These are phyloP conservation scores for Cucurbita ficifolia DNA, from an alignment of 306 rosid species.

Conservation along the genomic window DNA sequence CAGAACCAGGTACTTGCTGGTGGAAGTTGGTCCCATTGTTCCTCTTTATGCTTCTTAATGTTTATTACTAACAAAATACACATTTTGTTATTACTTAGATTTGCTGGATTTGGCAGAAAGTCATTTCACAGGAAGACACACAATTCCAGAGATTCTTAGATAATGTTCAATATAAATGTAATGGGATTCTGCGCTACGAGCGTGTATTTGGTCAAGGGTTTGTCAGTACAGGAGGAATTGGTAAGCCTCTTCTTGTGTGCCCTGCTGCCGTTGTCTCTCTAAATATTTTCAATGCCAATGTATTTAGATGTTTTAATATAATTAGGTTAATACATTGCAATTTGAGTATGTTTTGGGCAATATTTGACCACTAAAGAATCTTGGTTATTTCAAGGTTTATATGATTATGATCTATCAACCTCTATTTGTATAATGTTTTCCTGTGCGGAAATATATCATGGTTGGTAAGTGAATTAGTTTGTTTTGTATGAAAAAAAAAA, in stretches of 20 bases:
- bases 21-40: neutral
- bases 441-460: neutral
- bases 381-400: neutral
- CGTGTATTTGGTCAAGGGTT: slow-evolving; percentile 37
- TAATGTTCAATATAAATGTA: slow-evolving; percentile 33
- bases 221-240: slow-evolving; percentile 42
- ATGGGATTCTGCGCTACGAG: slow-evolving; percentile 34
- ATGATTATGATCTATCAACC: neutral
- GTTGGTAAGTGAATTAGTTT: neutral
- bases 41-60: neutral
- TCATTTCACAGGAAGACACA: slow-evolving; percentile 23
- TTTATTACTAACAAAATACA: neutral
- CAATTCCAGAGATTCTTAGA: slow-evolving; percentile 39
- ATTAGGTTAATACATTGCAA: neutral
- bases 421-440: neutral
- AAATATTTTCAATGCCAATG: neutral
- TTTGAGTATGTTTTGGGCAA: neutral
- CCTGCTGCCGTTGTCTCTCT: neutral
- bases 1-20: slow-evolving; percentile 62
- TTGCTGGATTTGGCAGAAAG: slow-evolving; percentile 65
- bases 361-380: neutral
- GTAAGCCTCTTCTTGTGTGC: slow-evolving; percentile 12
- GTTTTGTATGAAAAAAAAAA: neutral
- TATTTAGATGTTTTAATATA: neutral
- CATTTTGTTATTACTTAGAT: slow-evolving; percentile 27